Evolutionary conservation across 2,329 filamentous ascomycete genomes (phyloP), one percentile per base, ranked within the genome.

Genomic region (Cadophora sp.): DNA sequence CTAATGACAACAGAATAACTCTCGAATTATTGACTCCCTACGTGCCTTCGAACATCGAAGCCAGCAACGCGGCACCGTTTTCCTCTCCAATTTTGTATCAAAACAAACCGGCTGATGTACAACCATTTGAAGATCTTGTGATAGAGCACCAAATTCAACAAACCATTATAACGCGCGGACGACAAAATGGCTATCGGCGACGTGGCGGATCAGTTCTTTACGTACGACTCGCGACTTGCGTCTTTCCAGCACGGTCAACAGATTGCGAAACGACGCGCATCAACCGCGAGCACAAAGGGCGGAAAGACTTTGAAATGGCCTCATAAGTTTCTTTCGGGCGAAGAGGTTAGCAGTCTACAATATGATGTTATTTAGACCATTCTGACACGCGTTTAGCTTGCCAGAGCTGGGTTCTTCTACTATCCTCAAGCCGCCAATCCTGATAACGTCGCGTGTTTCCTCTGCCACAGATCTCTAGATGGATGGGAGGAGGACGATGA

Each of bases 401-500:
- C 96, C 4, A 89, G 88, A 76, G 95, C 96, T 66, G 96, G 96
- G 46, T 97, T 99, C 82, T 96, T 91, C 81, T 98, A 93, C 81
- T 87, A 90, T 69, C 95, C 96, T 1, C 88, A 87, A 16, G 84
- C 87, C 62, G 86, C 88, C 58, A 92, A 89, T 76, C 90, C 90
- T 46, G 96, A 99, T 79, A 98, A 98, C 79, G 92, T 92, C 59
- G 87, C 89, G 73, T 99, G 96, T 79, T 98, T 97, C 79, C 85
- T 94, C 46, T 99, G 96, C 81, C 83, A 89, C 70, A 92, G 93
- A 78, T 88, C 90, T 65, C 85, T 99, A 14, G 94, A 97, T 78
- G 94, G 94, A 68, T 99, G 96, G 96, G 95, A 98, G 76, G 85
- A 90, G 48, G 89, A 90, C 26, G 96, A 99, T 77, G 88, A 93